Evolutionary conservation across 2,329 filamentous ascomycete genomes (phyloP).

Genomic region (Ustulina deusta): DNA sequence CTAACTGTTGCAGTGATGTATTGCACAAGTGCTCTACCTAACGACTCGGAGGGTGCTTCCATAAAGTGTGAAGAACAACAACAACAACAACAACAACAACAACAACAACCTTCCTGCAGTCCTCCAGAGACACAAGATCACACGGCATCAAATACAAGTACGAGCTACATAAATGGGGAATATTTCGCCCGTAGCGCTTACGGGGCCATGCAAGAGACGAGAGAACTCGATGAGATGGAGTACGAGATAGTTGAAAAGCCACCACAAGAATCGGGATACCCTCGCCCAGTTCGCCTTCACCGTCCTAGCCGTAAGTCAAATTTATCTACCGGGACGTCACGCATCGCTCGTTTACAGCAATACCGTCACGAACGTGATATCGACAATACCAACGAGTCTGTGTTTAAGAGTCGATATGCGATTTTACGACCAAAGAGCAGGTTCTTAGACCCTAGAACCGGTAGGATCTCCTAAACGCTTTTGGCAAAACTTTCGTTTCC

Average conservation of each 20-base stretch:
- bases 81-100: no score
- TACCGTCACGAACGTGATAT: not conserved
- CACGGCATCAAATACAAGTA: not conserved
- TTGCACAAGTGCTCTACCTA: no score
- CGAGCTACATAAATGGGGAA: not conserved
- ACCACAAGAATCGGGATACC: no score
- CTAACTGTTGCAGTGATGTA: conserved; percentile 5
- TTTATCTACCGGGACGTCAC: not conserved
- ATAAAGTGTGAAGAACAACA: conserved; percentile 1
- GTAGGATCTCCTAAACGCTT: not conserved
- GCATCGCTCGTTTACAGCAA: not conserved
- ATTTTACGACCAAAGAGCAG: not conserved
- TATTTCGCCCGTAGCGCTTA: conserved; percentile 8
- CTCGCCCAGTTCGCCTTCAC: not conserved
- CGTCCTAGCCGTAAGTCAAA: not conserved
- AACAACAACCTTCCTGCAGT: not conserved
- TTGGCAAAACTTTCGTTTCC: no score
- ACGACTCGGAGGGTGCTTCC: not conserved
- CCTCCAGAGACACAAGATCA: not conserved
- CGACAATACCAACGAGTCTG: not conserved
- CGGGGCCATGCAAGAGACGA: not conserved
- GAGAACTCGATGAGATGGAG: not conserved
- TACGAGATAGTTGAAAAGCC: not conserved
- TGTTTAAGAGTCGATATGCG: conserved; percentile 13
- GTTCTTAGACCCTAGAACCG: not conserved